Percentiles rank a stretch among this genome's conserved stretches.
These are phyloP conservation scores for Rutstroemia sp. DNA, from an alignment of 2,329 filamentous ascomycete species.

Conservation along the genomic window DNA sequence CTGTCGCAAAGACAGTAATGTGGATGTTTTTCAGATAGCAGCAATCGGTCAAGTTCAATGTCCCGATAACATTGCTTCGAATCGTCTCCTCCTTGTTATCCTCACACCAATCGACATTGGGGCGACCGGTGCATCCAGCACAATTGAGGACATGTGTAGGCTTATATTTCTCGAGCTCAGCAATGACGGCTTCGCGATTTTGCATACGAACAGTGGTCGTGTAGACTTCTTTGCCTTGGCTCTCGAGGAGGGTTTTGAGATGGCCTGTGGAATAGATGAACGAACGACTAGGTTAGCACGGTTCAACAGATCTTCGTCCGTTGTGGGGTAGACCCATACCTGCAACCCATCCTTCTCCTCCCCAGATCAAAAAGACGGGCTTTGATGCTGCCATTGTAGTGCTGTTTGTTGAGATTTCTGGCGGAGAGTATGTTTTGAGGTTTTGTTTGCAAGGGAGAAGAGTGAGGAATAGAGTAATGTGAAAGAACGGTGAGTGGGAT, in stretches of 20 bases:
- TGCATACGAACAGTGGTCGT: constrained; percentile 60
- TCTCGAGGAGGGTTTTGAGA: constrained; percentile 49
- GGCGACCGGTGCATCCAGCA: constrained; percentile 58
- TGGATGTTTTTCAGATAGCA: constrained; percentile 54
- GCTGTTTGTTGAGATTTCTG: background rate
- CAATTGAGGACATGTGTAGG: constrained; percentile 62
- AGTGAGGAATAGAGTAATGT: background rate
- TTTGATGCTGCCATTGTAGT: constrained; percentile 12
- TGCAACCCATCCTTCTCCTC: constrained; percentile 50
- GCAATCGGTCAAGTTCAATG: constrained; percentile 54
- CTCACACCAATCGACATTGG: constrained; percentile 67
- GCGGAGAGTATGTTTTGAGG: too few relatives aligned
- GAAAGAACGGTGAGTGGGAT: constrained; percentile 4
- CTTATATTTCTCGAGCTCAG: constrained; percentile 49
- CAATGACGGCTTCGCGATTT: constrained; percentile 48
- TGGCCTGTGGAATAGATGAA: constrained; percentile 34
- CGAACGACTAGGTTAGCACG: background rate
- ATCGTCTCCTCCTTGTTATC: constrained; percentile 61
- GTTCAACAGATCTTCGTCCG: background rate
- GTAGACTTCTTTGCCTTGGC: constrained; percentile 51
- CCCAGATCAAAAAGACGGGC: constrained; percentile 53
- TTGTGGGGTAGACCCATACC: constrained; percentile 1
- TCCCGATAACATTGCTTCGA: constrained; percentile 59
- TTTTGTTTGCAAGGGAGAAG: too few relatives aligned
- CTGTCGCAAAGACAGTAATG: constrained; percentile 59